These are phyloP conservation scores for Ganoderma sinense DNA, from an alignment of 1,284 basidiomycete genomes.

Conservation along the genomic window DNA sequence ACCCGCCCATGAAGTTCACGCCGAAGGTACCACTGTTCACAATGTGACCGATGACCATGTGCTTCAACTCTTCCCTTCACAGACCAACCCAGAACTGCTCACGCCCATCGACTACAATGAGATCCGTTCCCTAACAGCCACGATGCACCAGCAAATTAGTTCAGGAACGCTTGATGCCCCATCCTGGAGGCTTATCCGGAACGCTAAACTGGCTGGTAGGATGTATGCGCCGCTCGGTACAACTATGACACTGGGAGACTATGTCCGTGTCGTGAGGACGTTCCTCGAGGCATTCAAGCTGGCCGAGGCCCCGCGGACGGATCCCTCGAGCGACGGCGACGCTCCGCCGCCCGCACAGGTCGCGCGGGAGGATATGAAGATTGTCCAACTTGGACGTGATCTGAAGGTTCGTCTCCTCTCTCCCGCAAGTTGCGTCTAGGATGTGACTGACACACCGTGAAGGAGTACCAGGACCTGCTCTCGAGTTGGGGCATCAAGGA, in stretches of 20 bases:
- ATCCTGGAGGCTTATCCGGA: constrained; percentile 80
- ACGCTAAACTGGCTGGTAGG: constrained; percentile 76
- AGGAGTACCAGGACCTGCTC: constrained; percentile 80
- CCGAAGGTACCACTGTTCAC: constrained; percentile 55
- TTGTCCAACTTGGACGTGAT: constrained; percentile 57
- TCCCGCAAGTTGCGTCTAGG: neutral
- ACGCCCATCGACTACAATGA: constrained; percentile 66
- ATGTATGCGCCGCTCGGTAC: constrained; percentile 88
- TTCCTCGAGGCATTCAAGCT: constrained; percentile 82
- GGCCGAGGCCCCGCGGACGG: constrained; percentile 35
- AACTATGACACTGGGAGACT: constrained; percentile 80
- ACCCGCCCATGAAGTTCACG: constrained; percentile 73
- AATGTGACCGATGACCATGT: neutral
- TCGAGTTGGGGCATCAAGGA: constrained; percentile 76
- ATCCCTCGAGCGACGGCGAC: constrained; percentile 38
- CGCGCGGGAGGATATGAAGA: constrained; percentile 42
- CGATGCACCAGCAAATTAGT: constrained; percentile 73
- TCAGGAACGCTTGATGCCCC: constrained; percentile 83
- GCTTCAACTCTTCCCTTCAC: constrained; percentile 3
- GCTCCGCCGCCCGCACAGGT: constrained; percentile 32
- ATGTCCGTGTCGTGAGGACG: constrained; percentile 74
- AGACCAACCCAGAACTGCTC: constrained; percentile 78
- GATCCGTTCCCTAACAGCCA: constrained; percentile 68
- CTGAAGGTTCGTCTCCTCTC: constrained; percentile 58
- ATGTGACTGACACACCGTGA: neutral